Conservation (phyloP, 257 asterid species). For the Nicotiana sylvestris region DNA sequence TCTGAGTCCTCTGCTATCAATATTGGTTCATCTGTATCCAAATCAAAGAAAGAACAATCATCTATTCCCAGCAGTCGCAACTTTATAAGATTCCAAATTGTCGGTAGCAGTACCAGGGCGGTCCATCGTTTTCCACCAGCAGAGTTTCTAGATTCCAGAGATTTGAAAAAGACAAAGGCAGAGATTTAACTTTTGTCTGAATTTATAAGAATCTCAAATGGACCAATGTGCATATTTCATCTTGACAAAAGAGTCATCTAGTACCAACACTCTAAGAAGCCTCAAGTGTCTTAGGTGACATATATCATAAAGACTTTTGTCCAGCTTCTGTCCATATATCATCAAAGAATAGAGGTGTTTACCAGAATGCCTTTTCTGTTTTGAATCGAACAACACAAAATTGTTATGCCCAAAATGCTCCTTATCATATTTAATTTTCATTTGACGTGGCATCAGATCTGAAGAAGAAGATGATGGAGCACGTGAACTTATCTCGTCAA, state of each 20-base stretch:
- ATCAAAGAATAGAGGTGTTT: not conserved
- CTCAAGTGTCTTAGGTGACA: slow-evolving; percentile 7
- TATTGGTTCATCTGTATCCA: not conserved
- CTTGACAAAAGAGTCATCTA: not conserved
- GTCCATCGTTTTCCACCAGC: fast-evolving
- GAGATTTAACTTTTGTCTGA: not conserved
- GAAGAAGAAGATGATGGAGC: not conserved
- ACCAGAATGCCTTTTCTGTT: not conserved
- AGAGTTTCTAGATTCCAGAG: not conserved
- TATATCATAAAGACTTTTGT: not conserved
- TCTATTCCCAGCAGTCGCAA: not conserved
- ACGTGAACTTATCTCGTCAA: not conserved
- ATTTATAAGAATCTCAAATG: not conserved
- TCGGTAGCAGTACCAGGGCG: not conserved
- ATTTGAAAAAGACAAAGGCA: not conserved
- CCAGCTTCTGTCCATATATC: not conserved
- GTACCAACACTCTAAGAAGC: slow-evolving; percentile 18
- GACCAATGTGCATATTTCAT: not conserved
- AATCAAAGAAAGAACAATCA: not conserved
- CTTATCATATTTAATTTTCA: fast-evolving
- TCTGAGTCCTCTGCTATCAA: not conserved
- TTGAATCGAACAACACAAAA: not conserved
- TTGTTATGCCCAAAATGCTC: not conserved
- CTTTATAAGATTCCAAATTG: not conserved
- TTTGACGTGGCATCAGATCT: not conserved